Conservation (phyloP, 768 basidiomycete species). For the Suillus plorans region DNA sequence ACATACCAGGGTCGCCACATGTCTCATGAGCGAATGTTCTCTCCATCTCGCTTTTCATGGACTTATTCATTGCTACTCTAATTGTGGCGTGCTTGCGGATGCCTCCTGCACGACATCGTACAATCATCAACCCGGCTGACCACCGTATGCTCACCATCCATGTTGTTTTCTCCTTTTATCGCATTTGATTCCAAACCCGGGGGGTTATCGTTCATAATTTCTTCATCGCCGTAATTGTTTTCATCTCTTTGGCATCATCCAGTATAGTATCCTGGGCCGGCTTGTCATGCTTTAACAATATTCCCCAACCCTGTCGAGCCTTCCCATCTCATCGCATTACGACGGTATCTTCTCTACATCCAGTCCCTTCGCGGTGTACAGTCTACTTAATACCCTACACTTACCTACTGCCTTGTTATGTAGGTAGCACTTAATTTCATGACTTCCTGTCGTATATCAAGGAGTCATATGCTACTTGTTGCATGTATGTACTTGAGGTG, state of each 20-base stretch:
- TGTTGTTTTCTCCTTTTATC: constrained; percentile 21
- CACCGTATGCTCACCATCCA: constrained; percentile 18
- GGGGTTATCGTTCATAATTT: constrained; percentile 28
- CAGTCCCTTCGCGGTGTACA: constrained; percentile 30
- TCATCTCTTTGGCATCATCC: constrained; percentile 27
- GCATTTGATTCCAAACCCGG: constrained; percentile 16
- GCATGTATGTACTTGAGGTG: not conserved
- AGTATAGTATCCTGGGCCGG: constrained; percentile 24
- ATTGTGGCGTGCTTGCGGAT: constrained; percentile 25
- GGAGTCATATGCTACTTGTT: constrained; percentile 16
- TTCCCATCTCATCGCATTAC: constrained; percentile 29
- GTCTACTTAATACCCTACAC: constrained; percentile 34
- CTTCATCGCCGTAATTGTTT: constrained; percentile 31
- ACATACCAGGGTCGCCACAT: constrained; percentile 25
- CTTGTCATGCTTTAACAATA: constrained; percentile 26
- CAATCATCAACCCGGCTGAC: constrained; percentile 22
- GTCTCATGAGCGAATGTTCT: constrained; percentile 27
- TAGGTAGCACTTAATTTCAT: constrained; percentile 31
- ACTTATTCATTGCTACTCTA: constrained; percentile 14
- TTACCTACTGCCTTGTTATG: constrained; percentile 33
- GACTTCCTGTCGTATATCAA: constrained; percentile 21
- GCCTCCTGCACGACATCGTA: constrained; percentile 24
- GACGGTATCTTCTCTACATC: constrained; percentile 19
- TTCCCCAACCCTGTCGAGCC: constrained; percentile 16
- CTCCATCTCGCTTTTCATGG: constrained; percentile 16